These are phyloP conservation scores for Populus ilicifolia DNA, from an alignment of 345 rosid species.

Conservation along the genomic window DNA sequence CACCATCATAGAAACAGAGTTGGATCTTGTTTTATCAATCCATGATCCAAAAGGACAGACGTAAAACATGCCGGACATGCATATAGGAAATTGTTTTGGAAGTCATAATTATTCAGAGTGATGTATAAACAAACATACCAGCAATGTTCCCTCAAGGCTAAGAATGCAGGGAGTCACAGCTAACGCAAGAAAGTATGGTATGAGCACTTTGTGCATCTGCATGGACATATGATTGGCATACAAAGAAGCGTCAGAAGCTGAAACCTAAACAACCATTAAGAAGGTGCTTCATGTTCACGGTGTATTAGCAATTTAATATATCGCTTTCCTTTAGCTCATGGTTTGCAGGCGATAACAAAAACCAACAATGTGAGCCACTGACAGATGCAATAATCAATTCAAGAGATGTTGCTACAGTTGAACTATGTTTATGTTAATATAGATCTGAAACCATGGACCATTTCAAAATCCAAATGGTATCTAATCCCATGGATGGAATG, in stretches of 20 bases:
- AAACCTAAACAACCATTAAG: too few species aligned
- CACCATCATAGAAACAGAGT: too few species aligned
- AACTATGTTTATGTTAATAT: not conserved
- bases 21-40: not conserved
- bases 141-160: constrained; percentile 80
- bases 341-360: not conserved
- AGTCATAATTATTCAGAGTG: not conserved
- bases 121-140: constrained; percentile 43
- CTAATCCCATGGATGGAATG: too few species aligned
- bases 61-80: not conserved
- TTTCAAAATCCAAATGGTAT: too few species aligned
- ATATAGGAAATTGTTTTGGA: too few species aligned
- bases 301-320: not conserved
- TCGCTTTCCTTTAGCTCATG: not conserved
- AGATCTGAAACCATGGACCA: not conserved
- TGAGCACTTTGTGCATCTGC: constrained; percentile 85
- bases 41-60: not conserved
- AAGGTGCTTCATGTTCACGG: not conserved
- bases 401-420: not conserved
- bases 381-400: not conserved
- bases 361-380: not conserved
- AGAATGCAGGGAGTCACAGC: constrained; percentile 62
- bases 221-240: not conserved
- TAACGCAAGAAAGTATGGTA: constrained; percentile 65
- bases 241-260: not conserved